These are phyloP conservation scores for Aspergillus sp. DNA, from an alignment of 2,329 filamentous ascomycete genomes.

Conservation along the genomic window DNA sequence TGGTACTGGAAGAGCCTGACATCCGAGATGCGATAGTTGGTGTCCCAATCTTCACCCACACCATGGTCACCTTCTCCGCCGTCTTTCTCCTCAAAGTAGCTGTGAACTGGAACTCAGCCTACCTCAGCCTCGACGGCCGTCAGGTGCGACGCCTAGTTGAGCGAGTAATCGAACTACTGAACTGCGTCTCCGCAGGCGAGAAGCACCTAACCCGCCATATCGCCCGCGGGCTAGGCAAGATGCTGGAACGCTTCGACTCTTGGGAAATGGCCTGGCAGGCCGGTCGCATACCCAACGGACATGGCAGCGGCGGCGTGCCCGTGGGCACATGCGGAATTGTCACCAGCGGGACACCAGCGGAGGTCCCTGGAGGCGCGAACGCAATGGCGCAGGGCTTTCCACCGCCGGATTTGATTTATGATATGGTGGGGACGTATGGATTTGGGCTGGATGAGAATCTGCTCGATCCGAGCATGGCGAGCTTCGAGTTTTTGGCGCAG, in stretches of 20 bases:
- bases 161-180: constrained; percentile 34
- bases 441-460: constrained; percentile 37
- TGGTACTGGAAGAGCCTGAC: constrained; percentile 42
- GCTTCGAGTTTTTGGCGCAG: constrained; percentile 34
- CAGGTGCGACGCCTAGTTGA: constrained; percentile 34
- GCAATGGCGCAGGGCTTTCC: constrained; percentile 37
- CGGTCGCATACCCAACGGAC: not conserved
- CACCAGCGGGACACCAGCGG: constrained; percentile 13
- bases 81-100: constrained; percentile 42
- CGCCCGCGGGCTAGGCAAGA: constrained; percentile 35
- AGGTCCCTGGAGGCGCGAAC: constrained; percentile 35
- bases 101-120: constrained; percentile 38
- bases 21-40: constrained; percentile 45
- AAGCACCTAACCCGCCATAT: constrained; percentile 37
- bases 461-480: constrained; percentile 36
- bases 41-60: constrained; percentile 41
- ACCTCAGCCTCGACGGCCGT: constrained; percentile 33
- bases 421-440: constrained; percentile 39
- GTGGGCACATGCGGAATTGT: constrained; percentile 7
- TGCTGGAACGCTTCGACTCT: constrained; percentile 36
- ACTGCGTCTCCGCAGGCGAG: constrained; percentile 36
- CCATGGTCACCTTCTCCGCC: constrained; percentile 42
- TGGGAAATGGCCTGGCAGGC: constrained; percentile 31
- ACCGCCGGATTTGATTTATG: constrained; percentile 36
- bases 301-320: not conserved